Evolutionary conservation across 768 basidiomycete genomes (phyloP).

Genomic region (Trametes punicea): DNA sequence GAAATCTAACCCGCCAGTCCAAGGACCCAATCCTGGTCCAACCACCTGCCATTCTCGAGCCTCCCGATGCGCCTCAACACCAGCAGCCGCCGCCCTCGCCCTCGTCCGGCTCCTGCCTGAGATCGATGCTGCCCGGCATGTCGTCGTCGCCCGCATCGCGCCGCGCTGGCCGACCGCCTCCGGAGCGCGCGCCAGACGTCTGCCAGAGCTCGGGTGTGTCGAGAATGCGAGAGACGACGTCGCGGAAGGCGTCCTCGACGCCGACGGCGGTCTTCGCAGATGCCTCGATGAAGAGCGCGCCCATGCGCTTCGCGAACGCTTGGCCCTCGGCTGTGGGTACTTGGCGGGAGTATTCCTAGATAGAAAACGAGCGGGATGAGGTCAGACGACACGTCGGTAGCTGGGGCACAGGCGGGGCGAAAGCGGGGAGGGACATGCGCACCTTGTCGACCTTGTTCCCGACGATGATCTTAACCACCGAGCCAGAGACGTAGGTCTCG

Average conservation of each 20-base stretch:
- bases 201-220: slow-evolving; percentile 84
- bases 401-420: too few relatives aligned
- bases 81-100: slow-evolving; percentile 30
- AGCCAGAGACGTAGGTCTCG: slow-evolving; percentile 84
- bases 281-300: slow-evolving; percentile 85
- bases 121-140: slow-evolving; percentile 45
- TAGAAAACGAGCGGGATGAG: background rate
- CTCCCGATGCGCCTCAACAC: too few relatives aligned
- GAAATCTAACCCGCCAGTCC: too few relatives aligned
- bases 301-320: slow-evolving; percentile 78
- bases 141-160: slow-evolving; percentile 20
- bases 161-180: background rate
- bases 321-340: slow-evolving; percentile 77
- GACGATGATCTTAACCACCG: slow-evolving; percentile 92
- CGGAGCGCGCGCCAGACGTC: slow-evolving; percentile 25
- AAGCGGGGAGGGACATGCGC: too few relatives aligned
- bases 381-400: background rate
- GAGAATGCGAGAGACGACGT: slow-evolving; percentile 78
- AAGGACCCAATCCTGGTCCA: too few relatives aligned
- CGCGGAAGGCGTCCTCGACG: slow-evolving; percentile 72
- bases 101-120: slow-evolving; percentile 24
- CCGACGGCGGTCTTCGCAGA: slow-evolving; percentile 89
- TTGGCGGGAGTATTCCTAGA: slow-evolving; percentile 85
- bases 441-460: slow-evolving; percentile 95
- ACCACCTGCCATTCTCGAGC: too few relatives aligned